Base-by-base conservation (phyloP, 2,329 filamentous ascomycete genomes). In the Dactylellina parvicollis region DNA sequence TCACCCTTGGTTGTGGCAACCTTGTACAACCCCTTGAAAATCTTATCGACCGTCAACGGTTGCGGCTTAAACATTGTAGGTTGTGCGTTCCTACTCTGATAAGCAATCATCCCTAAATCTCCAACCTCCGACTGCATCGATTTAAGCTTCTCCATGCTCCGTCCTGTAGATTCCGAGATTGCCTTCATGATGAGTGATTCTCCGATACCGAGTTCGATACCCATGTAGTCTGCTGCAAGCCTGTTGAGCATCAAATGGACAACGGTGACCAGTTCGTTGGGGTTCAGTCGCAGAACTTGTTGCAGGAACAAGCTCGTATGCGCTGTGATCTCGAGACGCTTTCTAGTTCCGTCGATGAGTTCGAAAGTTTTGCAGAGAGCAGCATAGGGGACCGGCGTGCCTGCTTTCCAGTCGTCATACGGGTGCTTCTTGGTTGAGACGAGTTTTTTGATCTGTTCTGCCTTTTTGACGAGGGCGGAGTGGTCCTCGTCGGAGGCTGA, bases 161-260 rank as follows among this genome's bases (percentile, higher is more conserved):
- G 89, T 8, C 95, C 95, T 0, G 95, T 99, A 28, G 89, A 90
- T 82, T 98, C 94, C 9, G 94, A 94, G 78, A 99, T 96, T 3
- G 95, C 92, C 81, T 98, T 99, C 93, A 98, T 98, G 78, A 99
- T 97, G 26, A 99, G 82, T 0, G 94, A 98, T 82, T 99, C 95
- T 65, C 95, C 95, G 77, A 99, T 99, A n/a, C 95, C 95, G 28
- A 99, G 85, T 81, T 99, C 95, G 75, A 99, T 93, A 18, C 95
- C 95, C 44, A 93, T 90, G 80, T 97, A 99, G 79, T 99, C 95
- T 2, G 95, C 94, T 1, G 95, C 95, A 24, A 99, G 87, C 80
- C 98, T 98, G 82, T 97, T 97, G 81, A 96, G 91, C 95, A 99
- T 98, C 28, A 99, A 87, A 75, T 96, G 85, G 22, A 98, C 89